Base-by-base conservation (phyloP, 2,329 filamentous ascomycete species). In the Colletotrichum acutatum region DNA sequence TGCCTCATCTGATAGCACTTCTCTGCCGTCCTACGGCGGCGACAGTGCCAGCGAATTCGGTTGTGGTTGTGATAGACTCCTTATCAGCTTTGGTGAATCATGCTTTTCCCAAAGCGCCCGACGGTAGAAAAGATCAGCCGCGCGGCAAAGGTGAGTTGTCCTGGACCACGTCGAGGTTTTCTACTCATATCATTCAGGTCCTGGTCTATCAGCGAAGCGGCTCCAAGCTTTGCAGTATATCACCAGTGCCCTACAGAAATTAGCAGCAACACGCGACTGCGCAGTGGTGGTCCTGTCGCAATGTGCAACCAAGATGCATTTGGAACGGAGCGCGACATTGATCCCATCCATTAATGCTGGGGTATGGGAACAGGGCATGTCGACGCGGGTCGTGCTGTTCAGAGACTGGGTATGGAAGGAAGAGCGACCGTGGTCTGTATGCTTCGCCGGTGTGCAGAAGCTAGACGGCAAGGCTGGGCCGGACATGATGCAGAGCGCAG, bases 281-380 rank as follows among this genome's bases (percentile, higher is more conserved):
- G 93, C 94, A 28, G 86, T 97, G 54, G 85, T 98, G 3, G 81
- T 97, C 24, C 87, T 95, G 61, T 95, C 92, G 49, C 95, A 97
- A 79, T 94, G 93, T 72, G 93, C 92, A 54, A 97, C 94, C n/a
- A 93, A 92, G 76, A 92, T 97, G 83, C 91, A 93, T 74, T 86
- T 86, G 4, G 91, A 89, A 75, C 87, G 84, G 75, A 89, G 87
- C 76, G 93, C 95, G 16, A 89, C 92, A 12, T 85, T 98, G 61
- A 89, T 92, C 66, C 93, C 95, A 19, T 91, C 94, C 53, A 87
- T 98, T 74, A 92, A 92, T 69, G 91, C 93, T 16, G 87, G 87
- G 24, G 90, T 93, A 54, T 98, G 95, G 95, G 95, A 98, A 74
- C 91, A 90, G 75, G 92, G 91, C 37, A 85, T 98, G 49, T 90